A percentile compares a stretch with the other conserved stretches of the same genome.
Conservation (phyloP, 805 yeast genomes). For the Saturnispora sanitii region DNA sequence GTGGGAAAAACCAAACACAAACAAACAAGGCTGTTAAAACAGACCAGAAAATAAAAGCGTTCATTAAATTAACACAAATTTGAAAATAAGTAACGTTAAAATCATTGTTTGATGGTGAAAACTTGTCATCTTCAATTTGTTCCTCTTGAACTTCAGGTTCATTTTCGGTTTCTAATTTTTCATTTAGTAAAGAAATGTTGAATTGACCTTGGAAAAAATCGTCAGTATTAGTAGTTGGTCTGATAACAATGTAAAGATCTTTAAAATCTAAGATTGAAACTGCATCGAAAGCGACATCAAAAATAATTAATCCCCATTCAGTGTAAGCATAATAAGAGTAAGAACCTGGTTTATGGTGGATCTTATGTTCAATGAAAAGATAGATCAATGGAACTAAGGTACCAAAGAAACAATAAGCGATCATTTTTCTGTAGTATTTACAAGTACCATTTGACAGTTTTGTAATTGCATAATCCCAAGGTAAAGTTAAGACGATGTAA, state of each 20-base stretch:
- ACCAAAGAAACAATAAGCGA: slow-evolving; percentile 57
- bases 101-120: slow-evolving; percentile 17
- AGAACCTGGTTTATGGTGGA: slow-evolving; percentile 82
- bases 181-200: slow-evolving; percentile 8
- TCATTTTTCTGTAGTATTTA: slow-evolving; percentile 36
- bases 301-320: slow-evolving; percentile 82
- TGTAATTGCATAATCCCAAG: slow-evolving; percentile 72
- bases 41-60: slow-evolving; percentile 80
- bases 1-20: slow-evolving; percentile 93
- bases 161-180: background rate
- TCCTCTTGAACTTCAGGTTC: background rate
- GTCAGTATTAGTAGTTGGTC: slow-evolving; percentile 18
- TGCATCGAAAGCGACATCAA: slow-evolving; percentile 80
- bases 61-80: slow-evolving; percentile 39
- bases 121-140: background rate
- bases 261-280: slow-evolving; percentile 65
- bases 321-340: slow-evolving; percentile 89
- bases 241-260: slow-evolving; percentile 42
- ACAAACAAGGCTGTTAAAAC: slow-evolving; percentile 70
- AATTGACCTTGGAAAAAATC: slow-evolving; percentile 22
- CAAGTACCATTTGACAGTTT: slow-evolving; percentile 38
- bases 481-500: slow-evolving; percentile 80
- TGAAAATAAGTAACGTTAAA: slow-evolving; percentile 25
- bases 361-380: slow-evolving; percentile 88
- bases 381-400: slow-evolving; percentile 73